Base-by-base conservation (phyloP, 2,329 filamentous ascomycete species). In the Scortechinia acanthostroma region DNA sequence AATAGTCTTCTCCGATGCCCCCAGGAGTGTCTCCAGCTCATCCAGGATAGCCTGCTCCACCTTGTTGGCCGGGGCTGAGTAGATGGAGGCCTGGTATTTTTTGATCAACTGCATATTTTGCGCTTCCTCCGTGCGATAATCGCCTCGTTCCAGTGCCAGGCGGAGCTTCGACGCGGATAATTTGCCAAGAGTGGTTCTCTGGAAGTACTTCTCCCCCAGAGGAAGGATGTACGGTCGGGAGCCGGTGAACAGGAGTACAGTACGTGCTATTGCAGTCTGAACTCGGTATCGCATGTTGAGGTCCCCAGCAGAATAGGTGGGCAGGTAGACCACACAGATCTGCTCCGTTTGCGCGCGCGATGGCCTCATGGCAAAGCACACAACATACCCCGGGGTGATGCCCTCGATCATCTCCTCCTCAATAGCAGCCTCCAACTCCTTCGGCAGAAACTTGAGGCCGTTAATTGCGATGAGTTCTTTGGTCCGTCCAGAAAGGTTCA, bases 391-490 rank as follows among this genome's bases (percentile, higher is more conserved):
- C n/a, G 51, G 51, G 2, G 46, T 46, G 0, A 59, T 19, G 3
- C 53, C 47, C 23, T 56, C 17, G 20, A 59, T 52, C 21, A 52
- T 21, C 1, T 59, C 57, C 14, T 61, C 46, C 30, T 71, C 63
- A 2, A 74, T 50, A 0, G 60, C 55, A 1, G 47, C 44, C 35
- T 73, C 63, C 2, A 76, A 51, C 5, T 65, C 65, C 2, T 55
- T 44, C 0, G 63, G 56, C 21, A 47, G 49, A 25, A 63, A 58
- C 19, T 73, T 74, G 43, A 71, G 55, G 0, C 69, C 70, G 47
- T 74, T 74, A 48, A 74, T 59, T 46, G 64, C 70, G 28, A 74
- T 61, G 3, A 57, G 49, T 13, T 74, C 70, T 47, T 71, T 71
- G 4, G 45, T 42, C 15, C 68, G 54, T 1, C 68, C 68, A 1